Evolutionary conservation across 805 yeast genomes (phyloP), one percentile per base, ranked within the genome.

Genomic region (Metschnikowia amazonensis): DNA sequence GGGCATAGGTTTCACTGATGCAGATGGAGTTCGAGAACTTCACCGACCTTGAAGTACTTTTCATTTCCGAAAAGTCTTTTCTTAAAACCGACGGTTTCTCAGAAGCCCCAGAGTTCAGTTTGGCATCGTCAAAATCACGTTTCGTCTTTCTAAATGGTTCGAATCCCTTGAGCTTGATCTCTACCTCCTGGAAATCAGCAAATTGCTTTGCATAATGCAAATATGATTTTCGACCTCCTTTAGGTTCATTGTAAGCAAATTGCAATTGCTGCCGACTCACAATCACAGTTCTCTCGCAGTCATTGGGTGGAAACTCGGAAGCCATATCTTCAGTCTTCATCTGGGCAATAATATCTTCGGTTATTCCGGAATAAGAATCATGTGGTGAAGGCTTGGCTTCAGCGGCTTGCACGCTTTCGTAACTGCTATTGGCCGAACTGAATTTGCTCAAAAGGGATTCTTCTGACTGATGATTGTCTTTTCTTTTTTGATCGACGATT

Each of bases 1-100:
- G 66, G 1, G 84, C 70, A 52, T 68, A 75, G 1, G 87, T 80
- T 43, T 77, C 77, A 50, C 76, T 75, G 37, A 79, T 68, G 40
- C 56, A 66, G 29, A 80, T 66, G 48, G 69, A 67, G 45, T 75
- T 71, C 7, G 79, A 68, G 54, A 81, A 81, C 36, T 35, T 45
- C 30, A 52, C 56, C 5, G 35, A 39, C 20, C 36, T 14, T n/a
- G 34, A 20, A 13, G 27, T n/a, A 17, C 27, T 29, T 17, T 79
- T 43, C 10, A 44, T 36, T 18, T 17, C 36, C 13, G 24, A 28
- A n/a, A 16, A 3, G 8, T 35, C 44, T 34, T 37, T 44, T 13
- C 34, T 37, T 16, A 43, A 38, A 21, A 39, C 42, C 2, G 51
- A 42, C 28, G 36, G 40, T 42, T 67, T 66, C 32, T 48, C 50